Conservation (phyloP, 768 basidiomycete genomes). For the Daedaleopsis sinensis region DNA sequence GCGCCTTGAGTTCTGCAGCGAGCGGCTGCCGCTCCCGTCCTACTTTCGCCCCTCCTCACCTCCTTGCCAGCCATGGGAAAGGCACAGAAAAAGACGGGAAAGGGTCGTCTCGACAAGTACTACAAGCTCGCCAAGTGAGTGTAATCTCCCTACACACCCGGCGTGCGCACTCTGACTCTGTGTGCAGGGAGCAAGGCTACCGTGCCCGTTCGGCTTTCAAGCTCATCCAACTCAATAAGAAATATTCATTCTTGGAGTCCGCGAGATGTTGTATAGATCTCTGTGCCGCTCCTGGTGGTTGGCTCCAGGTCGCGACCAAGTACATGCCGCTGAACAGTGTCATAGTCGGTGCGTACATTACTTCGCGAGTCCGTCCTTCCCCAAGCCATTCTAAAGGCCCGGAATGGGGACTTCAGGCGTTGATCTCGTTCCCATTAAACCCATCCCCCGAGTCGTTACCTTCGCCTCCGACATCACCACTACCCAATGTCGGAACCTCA, state of each 20-base stretch:
- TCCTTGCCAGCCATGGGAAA: slow-evolving; percentile 34
- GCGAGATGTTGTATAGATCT: slow-evolving; percentile 96
- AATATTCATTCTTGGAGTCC: slow-evolving; percentile 88
- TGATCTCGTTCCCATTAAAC: slow-evolving; percentile 94
- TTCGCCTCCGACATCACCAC: slow-evolving; percentile 97
- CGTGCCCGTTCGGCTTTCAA: slow-evolving; percentile 99
- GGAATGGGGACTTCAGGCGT: slow-evolving; percentile 72
- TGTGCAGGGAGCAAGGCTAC: slow-evolving; percentile 92
- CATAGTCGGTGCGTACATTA: slow-evolving; percentile 72
- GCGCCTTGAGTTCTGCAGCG: slow-evolving; percentile 1
- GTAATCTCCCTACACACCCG: slow-evolving; percentile 13
- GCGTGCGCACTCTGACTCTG: neutral
- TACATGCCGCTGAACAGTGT: slow-evolving; percentile 94
- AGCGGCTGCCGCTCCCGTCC: neutral
- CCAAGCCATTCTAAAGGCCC: slow-evolving; percentile 18
- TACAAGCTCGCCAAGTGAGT: slow-evolving; percentile 90
- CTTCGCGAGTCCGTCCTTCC: neutral
- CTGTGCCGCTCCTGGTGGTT: slow-evolving; percentile 98
- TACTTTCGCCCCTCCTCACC: neutral
- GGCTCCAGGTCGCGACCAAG: slow-evolving; percentile 98
- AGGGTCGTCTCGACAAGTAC: slow-evolving; percentile 95
- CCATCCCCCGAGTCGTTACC: slow-evolving; percentile 90
- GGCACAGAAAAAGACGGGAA: slow-evolving; percentile 93
- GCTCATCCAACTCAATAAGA: slow-evolving; percentile 97
- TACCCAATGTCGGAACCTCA: slow-evolving; percentile 80